Evolutionary conservation across 1,139 yeast genomes (phyloP), one percentile per base, ranked within the genome.

Genomic region (Maudiozyma humilis): DNA sequence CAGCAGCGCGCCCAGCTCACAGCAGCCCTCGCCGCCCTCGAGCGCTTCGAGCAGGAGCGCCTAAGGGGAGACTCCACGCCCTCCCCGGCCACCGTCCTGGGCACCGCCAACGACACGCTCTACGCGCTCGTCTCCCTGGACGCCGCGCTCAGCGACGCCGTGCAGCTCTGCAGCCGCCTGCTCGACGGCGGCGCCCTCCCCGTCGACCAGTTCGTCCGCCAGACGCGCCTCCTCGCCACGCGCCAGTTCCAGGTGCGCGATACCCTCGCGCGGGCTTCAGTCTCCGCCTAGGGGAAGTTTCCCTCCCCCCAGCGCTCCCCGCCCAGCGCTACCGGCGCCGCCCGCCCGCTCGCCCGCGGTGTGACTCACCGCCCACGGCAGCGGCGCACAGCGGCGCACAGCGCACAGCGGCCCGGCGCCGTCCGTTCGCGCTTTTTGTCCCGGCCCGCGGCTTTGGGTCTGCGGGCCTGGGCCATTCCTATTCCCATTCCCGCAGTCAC

Each of bases 51-150:
- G 10, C 27, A 23, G 27, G 8, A 23, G 27, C 27, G 27, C 27
- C 27, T 23, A 31, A 10, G 7, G 7, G 33, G 33, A 10, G 17
- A 15, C 6, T 31, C 12, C 17, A n/a, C n/a, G n/a, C 27, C 27
- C 10, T 6, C 27, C 27, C 27, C 27, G 27, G 6, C 27, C 10
- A 23, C 36, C n/a, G 34, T 37, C 3, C 14, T 42, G 7, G 27
- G 25, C 2, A 42, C 35, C 5, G 51, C 46, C 20, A 45, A 51
- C 7, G 36, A 32, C 7, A 47, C 47, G 51, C 67, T 87, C n/a
- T 83, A 84, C 58, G 76, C 76, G 25, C 66, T 81, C 1, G 77
- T 76, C 0, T 75, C 88, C 37, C 82, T 78, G 35, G 84, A 82
- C 44, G 71, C 75, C 50, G 84, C 95, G 0, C 73, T 79, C 23